Evolutionary conservation across 163 green algal species (phyloP).

Genomic region (Chlorella variabilis): DNA sequence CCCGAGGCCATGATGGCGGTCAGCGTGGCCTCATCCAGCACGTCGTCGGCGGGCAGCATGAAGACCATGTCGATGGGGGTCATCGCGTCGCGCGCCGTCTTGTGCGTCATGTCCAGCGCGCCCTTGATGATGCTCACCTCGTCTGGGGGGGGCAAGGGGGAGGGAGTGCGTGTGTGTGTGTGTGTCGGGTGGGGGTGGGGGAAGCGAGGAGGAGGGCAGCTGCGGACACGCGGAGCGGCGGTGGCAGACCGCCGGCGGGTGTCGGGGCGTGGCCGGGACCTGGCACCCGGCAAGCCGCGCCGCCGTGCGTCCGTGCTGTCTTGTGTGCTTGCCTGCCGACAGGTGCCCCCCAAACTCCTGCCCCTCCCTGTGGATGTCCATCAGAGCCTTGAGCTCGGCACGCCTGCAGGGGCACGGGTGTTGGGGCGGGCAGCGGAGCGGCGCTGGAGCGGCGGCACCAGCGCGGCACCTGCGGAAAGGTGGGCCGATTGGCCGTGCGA

Average conservation of each 20-base stretch:
- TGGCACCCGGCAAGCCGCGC: background rate
- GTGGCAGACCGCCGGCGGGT: background rate
- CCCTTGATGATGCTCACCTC: conserved; percentile 83
- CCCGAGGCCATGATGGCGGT: conserved; percentile 73
- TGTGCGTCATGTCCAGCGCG: conserved; percentile 88
- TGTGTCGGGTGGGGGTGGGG: too few relatives aligned
- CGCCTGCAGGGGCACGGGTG: conserved; percentile 49
- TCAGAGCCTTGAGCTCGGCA: conserved; percentile 85
- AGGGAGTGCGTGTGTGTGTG: background rate
- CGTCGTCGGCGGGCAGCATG: conserved; percentile 80
- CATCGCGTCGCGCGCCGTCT: conserved; percentile 81
- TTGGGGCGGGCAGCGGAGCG: background rate
- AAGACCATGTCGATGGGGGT: conserved; percentile 91
- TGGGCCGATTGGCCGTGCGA: too few relatives aligned
- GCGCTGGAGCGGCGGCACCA: too few relatives aligned
- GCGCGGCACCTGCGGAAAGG: too few relatives aligned
- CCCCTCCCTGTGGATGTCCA: conserved; percentile 80
- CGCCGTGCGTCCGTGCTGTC: background rate
- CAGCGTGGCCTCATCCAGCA: conserved; percentile 76
- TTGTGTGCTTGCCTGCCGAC: conserved; percentile 32
- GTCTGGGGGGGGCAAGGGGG: background rate
- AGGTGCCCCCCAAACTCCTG: conserved; percentile 82
- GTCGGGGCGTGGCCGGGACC: too few relatives aligned
- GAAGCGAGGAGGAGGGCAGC: background rate
- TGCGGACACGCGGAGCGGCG: too few relatives aligned